Evolutionary conservation across 306 rosid genomes (phyloP), one percentile per base, ranked within the genome.

Genomic region (Erythrophleum fordii): DNA sequence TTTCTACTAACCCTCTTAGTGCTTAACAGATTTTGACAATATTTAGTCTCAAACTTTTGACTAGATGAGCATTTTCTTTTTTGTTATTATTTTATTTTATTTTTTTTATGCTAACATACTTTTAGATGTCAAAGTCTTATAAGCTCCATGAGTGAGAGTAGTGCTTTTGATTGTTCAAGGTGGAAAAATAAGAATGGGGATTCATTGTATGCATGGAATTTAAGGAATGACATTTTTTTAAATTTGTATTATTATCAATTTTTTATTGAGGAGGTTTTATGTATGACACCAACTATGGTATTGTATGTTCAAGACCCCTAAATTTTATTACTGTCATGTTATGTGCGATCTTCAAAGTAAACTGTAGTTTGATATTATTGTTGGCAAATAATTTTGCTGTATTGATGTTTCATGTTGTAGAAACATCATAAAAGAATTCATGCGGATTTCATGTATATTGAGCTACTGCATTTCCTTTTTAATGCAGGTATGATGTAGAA

Each of bases 401-500:
- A 60, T 45, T 53, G 22, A 6, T 75, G 65, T 68, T 75, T 73
- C 77, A 29, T 75, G 39, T 45, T 41, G 41, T 37, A 34, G 76
- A 69, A 77, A 62, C 80, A 69, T 74, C 23, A 77, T 59, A 69
- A 60, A 65, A 76, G 26, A 62, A 22, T 59, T 48, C 13, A 70
- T 48, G 61, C 55, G 53, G 72, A 29, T 28, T 45, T 69, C 48
- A 75, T 60, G 14, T 53, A 3, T 62, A 71, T 79, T 83, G 29
- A 76, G 31, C 28, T 53, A 25, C 51, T 77, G 62, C 58, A 28
- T 75, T 42, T 83, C 48, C 46, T 77, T 61, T n/a, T 60, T 37
- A 35, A 67, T 82, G 77, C 80, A 94, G 98, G 84, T 92, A 92
- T 87, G 98, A 94, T 80, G 88, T 73, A 58, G 98, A 94, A 87